Evolutionary conservation across 768 basidiomycete species (phyloP), one percentile per base, ranked within the genome.

Genomic region (Pilatotrama ljubarskyi): DNA sequence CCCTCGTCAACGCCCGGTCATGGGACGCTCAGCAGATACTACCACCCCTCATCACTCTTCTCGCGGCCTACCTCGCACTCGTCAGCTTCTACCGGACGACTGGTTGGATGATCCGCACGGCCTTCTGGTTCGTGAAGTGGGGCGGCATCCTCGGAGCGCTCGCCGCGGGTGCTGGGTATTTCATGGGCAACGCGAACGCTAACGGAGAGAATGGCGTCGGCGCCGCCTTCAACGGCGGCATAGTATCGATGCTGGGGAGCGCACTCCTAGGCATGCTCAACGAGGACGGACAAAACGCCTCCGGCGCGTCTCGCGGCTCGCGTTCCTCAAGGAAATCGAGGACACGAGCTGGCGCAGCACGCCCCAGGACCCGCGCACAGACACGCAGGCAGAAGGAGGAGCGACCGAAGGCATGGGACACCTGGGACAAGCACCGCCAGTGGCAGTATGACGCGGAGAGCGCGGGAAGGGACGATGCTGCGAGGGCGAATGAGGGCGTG

Each of bases 81-180:
- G 62, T 86, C 41, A 90, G 85, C 69, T 72, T 91, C 52, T 91
- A 91, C 74, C 87, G 89, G 60, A 92, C 91, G 5, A 86, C 90
- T 13, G 80, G 80, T 22, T 92, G 88, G 86, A 78, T 88, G 66
- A 73, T 92, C 63, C 82, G 88, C 60, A 83, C 82, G 35, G 76
- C 74, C 25, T 71, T 91, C 64, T 91, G 82, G 79, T 80, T 90
- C 66, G 70, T 89, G 66, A 93, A 93, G 73, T 93, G 91, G 91
- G 87, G 86, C 22, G 74, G 77, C 11, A 74, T 93, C 47, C 60
- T 90, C 9, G 81, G 77, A 13, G 72, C 78, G 2, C 66, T 87
- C 8, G 78, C 81, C n/a, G 85, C 80, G 6, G 78, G 77, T 8
- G 69, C 74, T 15, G 85, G 84, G 10, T 90, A 83, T 81, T 73